Base-by-base conservation (phyloP, 2,329 filamentous ascomycete species). In the Fusarium camptoceras region DNA sequence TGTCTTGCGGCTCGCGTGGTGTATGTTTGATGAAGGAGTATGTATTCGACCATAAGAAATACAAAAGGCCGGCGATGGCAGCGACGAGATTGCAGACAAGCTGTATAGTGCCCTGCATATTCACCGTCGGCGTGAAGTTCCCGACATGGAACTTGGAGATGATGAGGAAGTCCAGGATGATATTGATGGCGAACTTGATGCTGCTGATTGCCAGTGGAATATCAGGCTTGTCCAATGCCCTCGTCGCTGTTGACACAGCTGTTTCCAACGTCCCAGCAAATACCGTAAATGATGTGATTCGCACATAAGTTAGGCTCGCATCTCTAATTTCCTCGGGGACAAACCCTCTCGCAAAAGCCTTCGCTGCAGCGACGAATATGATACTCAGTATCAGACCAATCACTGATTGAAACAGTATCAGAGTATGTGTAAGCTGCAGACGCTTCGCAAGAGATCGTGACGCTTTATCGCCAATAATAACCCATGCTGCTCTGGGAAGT, bases 191-290 rank as follows among this genome's bases (percentile, higher is more conserved):
- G 55, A 92, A 91, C 68, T 91, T 91, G 54, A 85, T 81, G 0
- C 83, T 85, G 75, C 86, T 92, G 67, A 93, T 90, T 1, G 91
- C 73, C 0, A 93, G 79, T 0, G 90, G 90, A 0, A 93, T 88
- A 73, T 93, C 90, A 0, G 91, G 91, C 53, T 87, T 85, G 75
- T 93, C 91, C 2, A 94, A 78, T 0, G 91, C 89, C 44, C 91
- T 81, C 0, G 90, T 92, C 0, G 86, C 85, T 2, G 85, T 82
- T 0, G 86, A 83, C 0, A 92, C 87, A 0, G 90, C 87, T 0
- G 86, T 86, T 75, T 92, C 88, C 6, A 93, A 77, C 0, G 90
- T 85, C 0, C 87, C 88, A 54, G 86, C 87, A 1, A 93, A 78
- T 0, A 88, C 85, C 0, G 86, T 87, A 61, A 92, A 91, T 0